Conservation (phyloP, 768 basidiomycete species). For the Termitomyces sp. region DNA sequence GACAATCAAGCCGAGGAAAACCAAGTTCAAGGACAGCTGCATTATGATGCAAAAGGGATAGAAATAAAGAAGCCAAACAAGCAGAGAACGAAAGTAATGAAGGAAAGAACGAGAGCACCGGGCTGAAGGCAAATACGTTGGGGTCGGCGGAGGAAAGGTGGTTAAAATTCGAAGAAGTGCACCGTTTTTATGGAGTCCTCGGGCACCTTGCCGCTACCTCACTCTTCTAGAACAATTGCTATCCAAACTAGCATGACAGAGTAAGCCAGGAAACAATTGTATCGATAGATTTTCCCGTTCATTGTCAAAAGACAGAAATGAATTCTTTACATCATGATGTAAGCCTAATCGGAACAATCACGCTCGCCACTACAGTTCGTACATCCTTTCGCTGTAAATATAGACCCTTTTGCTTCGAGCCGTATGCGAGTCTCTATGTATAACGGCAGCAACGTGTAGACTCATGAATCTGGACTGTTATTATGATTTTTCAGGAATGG, state of each 20-base stretch:
- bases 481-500: no score
- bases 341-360: no score
- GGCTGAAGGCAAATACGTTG: slow-evolving; percentile 24
- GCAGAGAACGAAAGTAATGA: slow-evolving; percentile 10
- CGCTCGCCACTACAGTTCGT: no score
- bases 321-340: no score
- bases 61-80: slow-evolving; percentile 8
- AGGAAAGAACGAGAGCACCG: slow-evolving; percentile 26
- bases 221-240: background rate
- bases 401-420: no score
- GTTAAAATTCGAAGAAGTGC: background rate
- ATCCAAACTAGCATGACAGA: background rate
- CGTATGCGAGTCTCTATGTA: no score
- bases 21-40: slow-evolving; percentile 24
- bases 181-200: slow-evolving; percentile 4
- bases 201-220: background rate
- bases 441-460: no score
- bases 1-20: slow-evolving; percentile 32
- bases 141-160: slow-evolving; percentile 8
- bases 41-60: slow-evolving; percentile 24
- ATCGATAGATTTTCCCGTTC: background rate
- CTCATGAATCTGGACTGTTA: no score
- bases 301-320: no score
- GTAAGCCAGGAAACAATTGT: background rate
- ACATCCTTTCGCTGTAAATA: no score